These are phyloP conservation scores for Mycena rosella DNA, from an alignment of 768 basidiomycete species.

Conservation along the genomic window DNA sequence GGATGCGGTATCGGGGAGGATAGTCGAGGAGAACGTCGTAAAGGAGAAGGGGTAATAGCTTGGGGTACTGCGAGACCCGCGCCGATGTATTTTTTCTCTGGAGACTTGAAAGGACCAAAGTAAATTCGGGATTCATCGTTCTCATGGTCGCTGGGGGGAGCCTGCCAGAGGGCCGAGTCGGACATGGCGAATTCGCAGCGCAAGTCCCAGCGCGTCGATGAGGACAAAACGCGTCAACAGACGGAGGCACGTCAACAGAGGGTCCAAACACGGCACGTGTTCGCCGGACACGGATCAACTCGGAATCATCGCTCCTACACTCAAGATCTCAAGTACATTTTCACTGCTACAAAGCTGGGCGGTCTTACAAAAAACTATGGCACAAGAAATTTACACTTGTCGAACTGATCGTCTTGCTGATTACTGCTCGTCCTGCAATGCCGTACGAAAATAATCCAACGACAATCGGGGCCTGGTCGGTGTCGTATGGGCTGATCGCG, in stretches of 20 bases:
- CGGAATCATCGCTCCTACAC: no score
- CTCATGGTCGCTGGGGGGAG: slow-evolving; percentile 50
- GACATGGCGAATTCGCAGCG: slow-evolving; percentile 22
- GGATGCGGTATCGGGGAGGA: slow-evolving; percentile 53
- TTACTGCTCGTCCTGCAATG: slow-evolving; percentile 23
- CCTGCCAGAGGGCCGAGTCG: slow-evolving; percentile 42
- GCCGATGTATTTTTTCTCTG: slow-evolving; percentile 60
- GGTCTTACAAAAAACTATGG: slow-evolving; percentile 1
- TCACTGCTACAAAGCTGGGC: no score
- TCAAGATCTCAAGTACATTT: background rate
- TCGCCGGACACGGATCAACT: no score
- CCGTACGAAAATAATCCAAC: slow-evolving; percentile 30
- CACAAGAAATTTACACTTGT: slow-evolving; percentile 26
- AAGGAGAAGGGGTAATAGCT: slow-evolving; percentile 42
- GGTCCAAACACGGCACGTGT: no score
- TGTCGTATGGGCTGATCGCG: slow-evolving; percentile 22
- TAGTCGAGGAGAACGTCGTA: slow-evolving; percentile 66
- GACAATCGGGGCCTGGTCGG: slow-evolving; percentile 27
- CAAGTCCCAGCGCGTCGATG: background rate
- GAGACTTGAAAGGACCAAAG: slow-evolving; percentile 66
- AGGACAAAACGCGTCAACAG: background rate
- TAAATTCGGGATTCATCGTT: slow-evolving; percentile 60
- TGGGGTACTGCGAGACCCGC: slow-evolving; percentile 46
- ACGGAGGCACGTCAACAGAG: no score
- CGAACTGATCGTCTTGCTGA: background rate